Evolutionary conservation across 768 basidiomycete species (phyloP).

Genomic region (Suillus luteus): DNA sequence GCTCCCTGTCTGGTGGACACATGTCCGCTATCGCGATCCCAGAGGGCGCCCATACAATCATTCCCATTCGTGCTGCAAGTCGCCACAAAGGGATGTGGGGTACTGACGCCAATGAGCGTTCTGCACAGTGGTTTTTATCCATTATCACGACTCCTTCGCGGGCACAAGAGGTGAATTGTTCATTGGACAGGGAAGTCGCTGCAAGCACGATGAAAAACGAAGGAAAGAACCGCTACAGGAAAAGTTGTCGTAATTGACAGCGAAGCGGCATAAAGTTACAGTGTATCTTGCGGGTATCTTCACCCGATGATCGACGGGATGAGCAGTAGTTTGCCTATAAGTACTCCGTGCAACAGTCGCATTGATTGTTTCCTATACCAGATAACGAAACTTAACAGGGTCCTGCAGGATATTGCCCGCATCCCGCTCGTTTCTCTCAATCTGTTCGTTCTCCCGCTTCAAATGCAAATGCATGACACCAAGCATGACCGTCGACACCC

Average conservation of each 20-base stretch:
- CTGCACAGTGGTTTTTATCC: slow-evolving; percentile 47
- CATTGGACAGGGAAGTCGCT: slow-evolving; percentile 25
- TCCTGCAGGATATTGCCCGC: not conserved
- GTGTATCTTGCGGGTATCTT: not conserved
- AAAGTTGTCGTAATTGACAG: not conserved
- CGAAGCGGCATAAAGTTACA: not conserved
- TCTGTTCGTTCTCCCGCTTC: slow-evolving; percentile 37
- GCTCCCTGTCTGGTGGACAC: too few species aligned
- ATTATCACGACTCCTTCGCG: slow-evolving; percentile 33
- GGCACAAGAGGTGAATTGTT: not conserved
- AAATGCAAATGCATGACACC: slow-evolving; percentile 46
- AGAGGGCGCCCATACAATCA: too few species aligned
- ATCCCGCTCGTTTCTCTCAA: slow-evolving; percentile 37
- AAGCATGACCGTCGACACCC: slow-evolving; percentile 49
- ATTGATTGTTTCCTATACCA: not conserved
- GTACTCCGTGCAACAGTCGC: not conserved
- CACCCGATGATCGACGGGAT: not conserved
- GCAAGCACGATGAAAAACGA: too few species aligned
- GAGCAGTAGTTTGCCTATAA: not conserved
- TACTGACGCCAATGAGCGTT: slow-evolving; percentile 46
- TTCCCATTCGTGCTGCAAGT: too few species aligned
- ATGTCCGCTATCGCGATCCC: too few species aligned
- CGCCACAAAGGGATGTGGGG: too few species aligned
- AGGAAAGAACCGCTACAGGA: not conserved
- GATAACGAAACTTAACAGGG: slow-evolving; percentile 6